phyloP scores from a whole-genome alignment of 331 rosid genomes.

The Malus hybrid region DNA sequence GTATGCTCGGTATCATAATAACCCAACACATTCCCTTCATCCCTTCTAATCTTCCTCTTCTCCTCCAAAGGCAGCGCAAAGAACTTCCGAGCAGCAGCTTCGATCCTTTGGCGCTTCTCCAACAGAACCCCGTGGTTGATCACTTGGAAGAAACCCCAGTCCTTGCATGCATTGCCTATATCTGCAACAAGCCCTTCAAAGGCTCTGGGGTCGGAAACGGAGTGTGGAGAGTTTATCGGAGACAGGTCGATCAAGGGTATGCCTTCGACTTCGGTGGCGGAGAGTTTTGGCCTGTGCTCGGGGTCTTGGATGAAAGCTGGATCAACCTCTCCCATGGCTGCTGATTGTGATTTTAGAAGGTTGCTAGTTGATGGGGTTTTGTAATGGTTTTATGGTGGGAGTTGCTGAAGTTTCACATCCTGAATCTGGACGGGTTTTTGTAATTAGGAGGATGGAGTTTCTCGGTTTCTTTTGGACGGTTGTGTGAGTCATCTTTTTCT shows the following conservation, averaged over 20 bases:
- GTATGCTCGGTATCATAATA: conserved; percentile 59
- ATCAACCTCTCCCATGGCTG: conserved; percentile 40
- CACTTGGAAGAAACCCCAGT: conserved; percentile 82
- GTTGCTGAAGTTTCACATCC: background rate
- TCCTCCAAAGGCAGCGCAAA: conserved; percentile 57
- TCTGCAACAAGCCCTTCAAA: conserved; percentile 28
- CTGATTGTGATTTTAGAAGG: background rate
- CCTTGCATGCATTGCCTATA: conserved; percentile 46
- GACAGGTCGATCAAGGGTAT: conserved; percentile 60
- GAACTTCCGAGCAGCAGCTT: conserved; percentile 32
- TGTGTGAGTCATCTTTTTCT: background rate
- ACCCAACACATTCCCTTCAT: conserved; percentile 17
- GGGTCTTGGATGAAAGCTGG: conserved; percentile 54
- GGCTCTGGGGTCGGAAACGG: conserved; percentile 2
- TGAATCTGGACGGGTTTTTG: conserved; percentile 4
- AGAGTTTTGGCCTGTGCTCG: conserved; percentile 46
- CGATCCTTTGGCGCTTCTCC: conserved; percentile 23
- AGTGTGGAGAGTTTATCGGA: conserved; percentile 2
- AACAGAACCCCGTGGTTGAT: conserved; percentile 53
- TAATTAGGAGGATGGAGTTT: background rate
- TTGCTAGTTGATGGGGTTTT: background rate
- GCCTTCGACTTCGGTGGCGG: conserved; percentile 19
- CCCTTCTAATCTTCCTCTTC: conserved; percentile 44
- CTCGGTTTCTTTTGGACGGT: background rate
- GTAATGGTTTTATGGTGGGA: background rate